Conservation (phyloP, 306 rosid species). For the Castanea mollissima region DNA sequence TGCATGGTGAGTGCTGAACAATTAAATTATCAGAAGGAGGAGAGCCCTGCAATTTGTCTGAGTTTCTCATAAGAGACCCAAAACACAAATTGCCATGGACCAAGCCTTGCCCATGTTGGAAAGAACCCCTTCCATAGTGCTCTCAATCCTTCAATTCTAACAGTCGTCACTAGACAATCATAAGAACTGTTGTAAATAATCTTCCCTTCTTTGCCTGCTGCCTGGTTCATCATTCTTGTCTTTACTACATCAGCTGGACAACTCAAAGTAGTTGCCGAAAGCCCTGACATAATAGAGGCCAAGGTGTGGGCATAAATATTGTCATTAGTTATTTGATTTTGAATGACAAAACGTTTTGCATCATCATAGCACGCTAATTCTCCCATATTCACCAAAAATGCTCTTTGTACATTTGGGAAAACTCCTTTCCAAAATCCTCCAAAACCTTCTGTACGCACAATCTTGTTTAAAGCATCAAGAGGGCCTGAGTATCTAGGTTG, state of each 20-base stretch:
- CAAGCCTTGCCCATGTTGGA: conserved; percentile 94
- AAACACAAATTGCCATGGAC: conserved; percentile 91
- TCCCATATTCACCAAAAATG: conserved; percentile 90
- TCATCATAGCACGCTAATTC: conserved; percentile 86
- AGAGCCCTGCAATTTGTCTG: conserved; percentile 66
- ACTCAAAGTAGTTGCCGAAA: conserved; percentile 71
- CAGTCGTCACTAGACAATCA: conserved; percentile 78
- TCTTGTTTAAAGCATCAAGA: conserved; percentile 67
- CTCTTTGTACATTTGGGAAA: conserved; percentile 79
- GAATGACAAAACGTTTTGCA: conserved; percentile 66
- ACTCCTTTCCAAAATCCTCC: conserved; percentile 84
- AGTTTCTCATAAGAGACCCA: conserved; percentile 92
- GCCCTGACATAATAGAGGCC: conserved; percentile 76
- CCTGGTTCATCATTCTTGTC: conserved; percentile 88
- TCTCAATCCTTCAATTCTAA: conserved; percentile 69
- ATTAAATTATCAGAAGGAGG: conserved; percentile 52
- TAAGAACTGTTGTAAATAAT: conserved; percentile 50
- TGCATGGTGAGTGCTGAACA: not conserved
- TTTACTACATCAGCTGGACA: conserved; percentile 94
- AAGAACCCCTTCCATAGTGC: conserved; percentile 95
- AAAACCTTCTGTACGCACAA: conserved; percentile 63
- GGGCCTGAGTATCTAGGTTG: conserved; percentile 73
- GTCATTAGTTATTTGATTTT: conserved; percentile 55
- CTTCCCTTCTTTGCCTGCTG: conserved; percentile 42
- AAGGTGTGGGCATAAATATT: conserved; percentile 70